Base-by-base conservation (phyloP, 306 rosid genomes). In the Acmispon strigosus region DNA sequence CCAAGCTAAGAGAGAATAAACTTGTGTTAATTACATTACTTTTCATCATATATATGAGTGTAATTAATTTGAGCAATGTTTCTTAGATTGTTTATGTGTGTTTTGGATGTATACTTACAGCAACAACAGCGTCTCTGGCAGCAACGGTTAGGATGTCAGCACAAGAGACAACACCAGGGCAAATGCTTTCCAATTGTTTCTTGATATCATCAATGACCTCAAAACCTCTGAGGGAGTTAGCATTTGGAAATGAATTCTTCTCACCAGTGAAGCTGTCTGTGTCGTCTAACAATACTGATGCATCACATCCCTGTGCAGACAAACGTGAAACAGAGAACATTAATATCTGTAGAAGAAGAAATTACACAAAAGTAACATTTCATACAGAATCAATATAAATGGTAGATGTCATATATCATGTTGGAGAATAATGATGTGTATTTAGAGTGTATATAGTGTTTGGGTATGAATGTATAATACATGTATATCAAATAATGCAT, bases 241-340 rank as follows among this genome's bases (percentile, higher is more conserved):
- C 67, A 13, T 84, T 87, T 0, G 92, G 91, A 2, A 65, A 56
- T 0, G 89, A 69, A 0, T 56, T 80, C 55, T 82, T 71, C 58
- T 82, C 91, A 0, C 85, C 87, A 0, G 73, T 82, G 58, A 81
- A 81, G 62, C 8, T 81, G 0, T 45, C 11, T 0, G 79, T 78
- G 70, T 84, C 89, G 2, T 87, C 89, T 20, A 87, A 65, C 66
- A 82, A 62, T 2, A 77, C 82, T 0, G 92, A 87, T 22, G 87
- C 92, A 75, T 87, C 92, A 41, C 92, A 87, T 45, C 92, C 92
- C 91, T 86, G 43, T 32, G 20, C 5, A 32, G 7, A 36, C 24
- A 29, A 29, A 44, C 0, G 1, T 4, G 27, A 42, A 47, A 27
- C 6, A 17, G 34, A 32, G 1, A 0, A 2, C n/a, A 42, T 37